Percentiles rank a stretch among this genome's conserved stretches.
Conservation (phyloP, 306 rosid species). For the Dalbergia cultrata region DNA sequence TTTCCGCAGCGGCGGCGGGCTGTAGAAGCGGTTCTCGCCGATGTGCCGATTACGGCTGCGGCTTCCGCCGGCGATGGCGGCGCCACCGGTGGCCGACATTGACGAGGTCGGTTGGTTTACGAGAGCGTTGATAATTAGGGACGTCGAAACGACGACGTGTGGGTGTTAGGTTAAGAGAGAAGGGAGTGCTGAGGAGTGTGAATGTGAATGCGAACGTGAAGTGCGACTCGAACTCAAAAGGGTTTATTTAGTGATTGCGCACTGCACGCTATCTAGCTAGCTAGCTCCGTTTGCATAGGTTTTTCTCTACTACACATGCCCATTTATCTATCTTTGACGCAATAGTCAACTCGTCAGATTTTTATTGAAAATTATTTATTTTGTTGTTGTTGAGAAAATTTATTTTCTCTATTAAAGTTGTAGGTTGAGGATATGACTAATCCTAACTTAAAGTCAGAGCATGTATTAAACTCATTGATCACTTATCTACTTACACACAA, state of each 20-base stretch:
- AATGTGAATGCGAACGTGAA: slow-evolving; percentile 13
- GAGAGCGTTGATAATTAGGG: slow-evolving; percentile 31
- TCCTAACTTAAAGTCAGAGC: too few relatives aligned
- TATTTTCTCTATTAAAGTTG: too few relatives aligned
- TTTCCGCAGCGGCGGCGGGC: slow-evolving; percentile 85
- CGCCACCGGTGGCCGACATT: slow-evolving; percentile 81
- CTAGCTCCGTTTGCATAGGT: not conserved
- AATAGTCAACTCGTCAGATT: not conserved
- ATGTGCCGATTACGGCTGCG: slow-evolving; percentile 58
- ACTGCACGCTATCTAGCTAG: not conserved
- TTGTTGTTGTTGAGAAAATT: too few relatives aligned
- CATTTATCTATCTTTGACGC: not conserved
- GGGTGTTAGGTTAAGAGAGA: slow-evolving; percentile 37
- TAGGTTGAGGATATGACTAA: too few relatives aligned
- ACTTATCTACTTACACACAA: too few relatives aligned
- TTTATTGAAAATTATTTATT: too few relatives aligned
- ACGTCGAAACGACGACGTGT: slow-evolving; percentile 45
- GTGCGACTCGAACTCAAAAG: slow-evolving; percentile 11
- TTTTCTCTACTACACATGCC: not conserved
- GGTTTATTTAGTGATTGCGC: slow-evolving; percentile 44
- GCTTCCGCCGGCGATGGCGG: slow-evolving; percentile 63
- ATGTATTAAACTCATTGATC: too few relatives aligned
- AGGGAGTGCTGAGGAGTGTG: not conserved
- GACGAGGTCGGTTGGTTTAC: slow-evolving; percentile 5
- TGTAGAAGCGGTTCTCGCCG: slow-evolving; percentile 81